Base-by-base conservation (phyloP, 2,329 filamentous ascomycete genomes). In the Sporothrix pseudoabietina region DNA sequence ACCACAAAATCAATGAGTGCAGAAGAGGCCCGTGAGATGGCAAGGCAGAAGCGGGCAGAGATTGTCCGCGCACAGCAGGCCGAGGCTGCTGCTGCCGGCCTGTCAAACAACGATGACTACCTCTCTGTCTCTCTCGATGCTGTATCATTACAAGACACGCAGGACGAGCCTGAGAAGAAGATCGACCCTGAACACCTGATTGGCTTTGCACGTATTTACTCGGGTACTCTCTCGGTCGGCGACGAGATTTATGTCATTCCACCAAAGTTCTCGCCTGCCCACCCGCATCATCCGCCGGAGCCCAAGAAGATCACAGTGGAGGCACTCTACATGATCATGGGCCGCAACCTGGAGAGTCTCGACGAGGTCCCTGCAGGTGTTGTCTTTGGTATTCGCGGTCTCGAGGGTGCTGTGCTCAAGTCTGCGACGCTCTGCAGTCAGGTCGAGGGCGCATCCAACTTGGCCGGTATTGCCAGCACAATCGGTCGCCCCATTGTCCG, bases 261-360 rank as follows among this genome's bases (percentile, higher is more conserved):
- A 0, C 96, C 96, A 0, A 99, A 98, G 77, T 99, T 96, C 85
- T 92, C 93, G 0, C 94, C 96, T 0, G 91, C 91, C 2, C 86
- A 91, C 69, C 92, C 93, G 1, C 87, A 93, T 76, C 88, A 89
- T 19, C 84, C 86, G 19, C 93, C 94, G 0, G 88, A 90, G 76
- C 94, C 94, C 0, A 88, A 92, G 76, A 94, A 94, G 79, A 90
- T 97, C 52, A 95, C 89, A 0, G 90, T 99, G 69, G 94, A 91
- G 19, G 93, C 93, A 1, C 85, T 99, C 2, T 99, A 99, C 81
- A 90, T 99, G 80, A 89, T 99, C 71, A 99, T 99, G 96, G 96
- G 96, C 41, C 88, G 95, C 74, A 92, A 92, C 74, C 85, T 99
- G 4, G 95, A 98, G 79, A 87, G 91, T 0, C 87, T 99, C 0